Evolutionary conservation across 2,329 filamentous ascomycete species (phyloP).

Genomic region (Colletotrichum lentis): DNA sequence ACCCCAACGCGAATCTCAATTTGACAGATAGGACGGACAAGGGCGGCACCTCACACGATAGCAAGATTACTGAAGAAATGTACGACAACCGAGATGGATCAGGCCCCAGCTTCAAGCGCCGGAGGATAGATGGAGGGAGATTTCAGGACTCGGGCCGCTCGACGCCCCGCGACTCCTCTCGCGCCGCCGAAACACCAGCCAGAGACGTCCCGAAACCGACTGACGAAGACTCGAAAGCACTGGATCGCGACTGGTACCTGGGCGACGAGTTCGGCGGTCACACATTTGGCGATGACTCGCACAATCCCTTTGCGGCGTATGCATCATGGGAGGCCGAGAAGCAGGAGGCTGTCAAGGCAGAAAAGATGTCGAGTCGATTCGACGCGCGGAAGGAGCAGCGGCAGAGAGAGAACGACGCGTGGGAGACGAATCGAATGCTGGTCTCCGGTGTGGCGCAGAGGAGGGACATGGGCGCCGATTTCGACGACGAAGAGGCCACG

Average conservation of each 20-base stretch:
- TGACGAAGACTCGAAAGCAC: slow-evolving; percentile 74
- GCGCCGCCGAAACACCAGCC: slow-evolving; percentile 41
- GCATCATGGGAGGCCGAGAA: slow-evolving; percentile 75
- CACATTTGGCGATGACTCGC: slow-evolving; percentile 88
- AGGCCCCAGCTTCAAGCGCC: slow-evolving; percentile 66
- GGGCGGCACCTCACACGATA: neutral
- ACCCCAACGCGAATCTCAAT: neutral
- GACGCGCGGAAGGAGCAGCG: slow-evolving; percentile 80
- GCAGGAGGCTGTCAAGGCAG: slow-evolving; percentile 76
- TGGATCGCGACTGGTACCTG: slow-evolving; percentile 93
- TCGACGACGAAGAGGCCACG: slow-evolving; percentile 90
- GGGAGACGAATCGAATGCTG: slow-evolving; percentile 99
- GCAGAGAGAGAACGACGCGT: slow-evolving; percentile 94
- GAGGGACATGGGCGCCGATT: slow-evolving; percentile 80
- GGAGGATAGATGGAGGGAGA: slow-evolving; percentile 64
- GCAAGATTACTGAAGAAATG: slow-evolving; percentile 39
- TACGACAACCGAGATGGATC: slow-evolving; percentile 45
- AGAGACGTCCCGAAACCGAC: slow-evolving; percentile 69
- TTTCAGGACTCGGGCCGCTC: slow-evolving; percentile 45
- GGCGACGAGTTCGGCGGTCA: slow-evolving; percentile 84
- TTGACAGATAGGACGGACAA: neutral
- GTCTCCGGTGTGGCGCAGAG: slow-evolving; percentile 94
- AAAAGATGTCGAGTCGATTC: slow-evolving; percentile 79
- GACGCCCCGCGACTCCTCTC: slow-evolving; percentile 56
- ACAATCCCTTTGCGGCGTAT: slow-evolving; percentile 86